These are phyloP conservation scores for Hortiboletus rubellus DNA, from an alignment of 1,284 basidiomycete species.

Conservation along the genomic window DNA sequence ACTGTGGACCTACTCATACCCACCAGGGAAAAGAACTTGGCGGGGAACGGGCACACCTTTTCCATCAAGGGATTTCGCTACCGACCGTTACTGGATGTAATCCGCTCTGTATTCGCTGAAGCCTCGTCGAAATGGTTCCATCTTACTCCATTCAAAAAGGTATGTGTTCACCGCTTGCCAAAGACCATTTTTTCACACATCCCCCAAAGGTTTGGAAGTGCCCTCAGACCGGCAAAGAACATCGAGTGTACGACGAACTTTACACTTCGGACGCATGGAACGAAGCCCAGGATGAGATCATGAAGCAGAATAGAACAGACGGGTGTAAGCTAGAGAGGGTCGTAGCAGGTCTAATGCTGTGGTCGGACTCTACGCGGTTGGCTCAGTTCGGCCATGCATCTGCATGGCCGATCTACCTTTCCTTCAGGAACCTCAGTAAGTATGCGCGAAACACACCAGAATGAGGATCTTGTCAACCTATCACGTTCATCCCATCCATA, in stretches of 20 bases:
- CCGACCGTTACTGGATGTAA: neutral
- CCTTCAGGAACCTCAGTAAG: too few species aligned
- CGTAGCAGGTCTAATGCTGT: constrained; percentile 35
- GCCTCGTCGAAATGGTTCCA: neutral
- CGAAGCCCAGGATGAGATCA: constrained; percentile 22
- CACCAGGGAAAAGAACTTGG: neutral
- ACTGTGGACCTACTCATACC: neutral
- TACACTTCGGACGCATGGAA: constrained; percentile 15
- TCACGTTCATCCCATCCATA: too few species aligned
- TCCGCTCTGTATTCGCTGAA: neutral
- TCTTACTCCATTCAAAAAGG: neutral
- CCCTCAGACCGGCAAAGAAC: neutral
- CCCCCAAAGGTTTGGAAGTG: neutral
- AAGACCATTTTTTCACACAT: neutral
- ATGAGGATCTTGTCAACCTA: too few species aligned
- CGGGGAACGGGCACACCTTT: neutral
- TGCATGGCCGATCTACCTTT: too few species aligned
- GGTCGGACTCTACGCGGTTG: constrained; percentile 40
- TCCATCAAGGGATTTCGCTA: neutral
- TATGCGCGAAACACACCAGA: too few species aligned
- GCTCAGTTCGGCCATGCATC: constrained; percentile 34
- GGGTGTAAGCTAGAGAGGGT: constrained; percentile 23
- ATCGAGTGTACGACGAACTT: constrained; percentile 10
- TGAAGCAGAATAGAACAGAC: constrained; percentile 10
- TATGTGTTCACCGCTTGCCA: neutral